A percentile compares a stretch with the other conserved stretches of the same genome.
phyloP scores from a whole-genome alignment of 1,284 basidiomycete species.

The Papiliotrema laurentii region DNA sequence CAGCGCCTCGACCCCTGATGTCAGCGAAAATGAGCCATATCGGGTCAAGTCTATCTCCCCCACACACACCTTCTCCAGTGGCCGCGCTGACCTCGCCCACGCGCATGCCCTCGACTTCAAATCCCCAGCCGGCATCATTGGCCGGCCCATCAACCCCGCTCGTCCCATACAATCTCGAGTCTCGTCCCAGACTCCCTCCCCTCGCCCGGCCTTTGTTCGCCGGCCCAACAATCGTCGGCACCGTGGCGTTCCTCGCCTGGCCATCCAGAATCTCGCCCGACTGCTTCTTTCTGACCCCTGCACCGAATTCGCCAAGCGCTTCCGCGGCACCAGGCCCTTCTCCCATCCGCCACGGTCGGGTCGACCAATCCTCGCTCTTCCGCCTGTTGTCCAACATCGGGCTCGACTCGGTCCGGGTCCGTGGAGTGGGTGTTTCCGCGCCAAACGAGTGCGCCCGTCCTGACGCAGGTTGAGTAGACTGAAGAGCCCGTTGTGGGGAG shows the following conservation, averaged over 20 bases:
- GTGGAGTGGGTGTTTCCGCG: constrained; percentile 5
- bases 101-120: constrained; percentile 37
- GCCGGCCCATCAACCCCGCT: constrained; percentile 11
- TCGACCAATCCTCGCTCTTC: constrained; percentile 38
- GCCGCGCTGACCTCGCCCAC: constrained; percentile 42
- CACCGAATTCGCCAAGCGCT: constrained; percentile 40
- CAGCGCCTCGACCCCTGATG: constrained; percentile 41
- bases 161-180: constrained; percentile 28
- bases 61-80: constrained; percentile 40
- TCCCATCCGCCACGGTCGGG: constrained; percentile 35
- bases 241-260: neutral
- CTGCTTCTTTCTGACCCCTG: constrained; percentile 28
- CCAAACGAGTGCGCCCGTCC: constrained; percentile 6
- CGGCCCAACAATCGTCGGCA: neutral
- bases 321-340: constrained; percentile 38
- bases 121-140: constrained; percentile 33
- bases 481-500: neutral
- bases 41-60: too few species aligned
- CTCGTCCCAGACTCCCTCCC: constrained; percentile 38
- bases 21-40: neutral
- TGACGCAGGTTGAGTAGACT: neutral
- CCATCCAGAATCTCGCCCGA: constrained; percentile 15
- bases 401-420: constrained; percentile 13
- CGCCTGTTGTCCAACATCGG: constrained; percentile 11
- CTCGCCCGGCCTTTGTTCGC: constrained; percentile 15